Base-by-base conservation (phyloP, 306 rosid species). In the Pueraria montana region DNA sequence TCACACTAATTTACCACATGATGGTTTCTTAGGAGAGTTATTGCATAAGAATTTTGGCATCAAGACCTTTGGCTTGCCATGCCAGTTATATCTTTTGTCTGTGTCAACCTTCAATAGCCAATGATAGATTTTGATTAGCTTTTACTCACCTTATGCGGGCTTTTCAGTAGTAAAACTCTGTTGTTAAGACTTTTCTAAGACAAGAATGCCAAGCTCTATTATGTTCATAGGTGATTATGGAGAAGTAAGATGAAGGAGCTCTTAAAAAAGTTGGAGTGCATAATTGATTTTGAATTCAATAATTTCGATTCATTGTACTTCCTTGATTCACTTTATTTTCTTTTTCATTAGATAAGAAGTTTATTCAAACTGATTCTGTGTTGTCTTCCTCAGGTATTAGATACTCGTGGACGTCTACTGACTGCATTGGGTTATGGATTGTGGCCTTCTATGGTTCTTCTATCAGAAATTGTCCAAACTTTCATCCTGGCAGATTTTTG, bases 401-500 rank as follows among this genome's bases (percentile, higher is more conserved):
- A 92, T 77, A 86, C 93, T 42, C 91, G 80, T 10, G 97, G 97
- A 13, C 91, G 84, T 17, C 73, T 92, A 34, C 82, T 92, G 63
- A 89, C 90, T 45, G 92, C 94, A 56, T 59, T 92, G 86, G 97
- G 97, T 84, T 92, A 90, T 84, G 97, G 97, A 71, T 79, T 92
- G 75, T 92, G 97, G 97, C 97, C 97, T 50, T 82, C 86, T 18
- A 81, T 87, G 91, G 97, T 92, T 50, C 97, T 92, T 45, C 38
- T 92, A 67, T 90, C 97, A 8, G 97, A 92, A 84, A 83, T 90
- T 55, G 88, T 92, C 80, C 97, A 92, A 88, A 92, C 97, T 21
- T 90, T 89, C 80, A 90, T 92, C 76, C 93, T 92, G 21, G 93
- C 97, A n/a, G 97, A 92, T 83, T 92, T 92, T 81, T 92, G 97